These are phyloP conservation scores for Myxozyma neglecta DNA, from an alignment of 805 yeast genomes.

Conservation along the genomic window DNA sequence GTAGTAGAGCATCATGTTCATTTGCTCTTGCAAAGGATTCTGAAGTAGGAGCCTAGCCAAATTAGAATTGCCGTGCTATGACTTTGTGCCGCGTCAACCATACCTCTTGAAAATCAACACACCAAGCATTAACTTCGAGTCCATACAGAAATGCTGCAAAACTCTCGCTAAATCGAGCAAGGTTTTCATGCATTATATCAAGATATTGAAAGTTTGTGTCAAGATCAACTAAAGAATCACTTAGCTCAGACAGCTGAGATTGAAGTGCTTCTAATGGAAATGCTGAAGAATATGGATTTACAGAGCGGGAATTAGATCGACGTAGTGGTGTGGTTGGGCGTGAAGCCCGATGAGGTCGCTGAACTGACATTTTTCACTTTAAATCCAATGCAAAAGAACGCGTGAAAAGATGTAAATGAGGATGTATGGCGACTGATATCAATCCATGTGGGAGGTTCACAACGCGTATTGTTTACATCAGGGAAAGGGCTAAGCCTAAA, in stretches of 20 bases:
- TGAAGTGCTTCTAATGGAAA: conserved; percentile 31
- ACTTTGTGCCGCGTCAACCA: background rate
- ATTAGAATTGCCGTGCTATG: background rate
- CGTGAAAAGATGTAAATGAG: background rate
- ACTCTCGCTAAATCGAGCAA: conserved; percentile 71
- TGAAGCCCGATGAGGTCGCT: conserved; percentile 24
- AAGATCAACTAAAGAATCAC: conserved; percentile 47
- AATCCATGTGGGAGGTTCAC: background rate
- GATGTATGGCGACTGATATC: background rate
- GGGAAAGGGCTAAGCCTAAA: background rate
- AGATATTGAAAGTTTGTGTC: conserved; percentile 60
- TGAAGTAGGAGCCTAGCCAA: conserved; percentile 23
- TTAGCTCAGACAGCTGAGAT: conserved; percentile 36
- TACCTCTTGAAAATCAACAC: conserved; percentile 61
- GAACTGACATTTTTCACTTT: conserved; percentile 14
- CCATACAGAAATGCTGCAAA: conserved; percentile 78
- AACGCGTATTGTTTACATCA: conserved; percentile 3
- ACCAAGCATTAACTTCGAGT: conserved; percentile 81
- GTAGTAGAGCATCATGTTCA: conserved; percentile 13
- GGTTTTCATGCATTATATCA: conserved; percentile 58
- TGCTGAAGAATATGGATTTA: conserved; percentile 7
- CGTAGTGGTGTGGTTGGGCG: conserved; percentile 32
- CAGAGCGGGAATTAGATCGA: conserved; percentile 26
- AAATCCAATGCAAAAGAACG: background rate
- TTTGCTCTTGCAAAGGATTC: conserved; percentile 18